A percentile compares a stretch with the other conserved stretches of the same genome.
Evolutionary conservation across 2,329 filamentous ascomycete species (phyloP).

Genomic region (Xylariaceae sp.): DNA sequence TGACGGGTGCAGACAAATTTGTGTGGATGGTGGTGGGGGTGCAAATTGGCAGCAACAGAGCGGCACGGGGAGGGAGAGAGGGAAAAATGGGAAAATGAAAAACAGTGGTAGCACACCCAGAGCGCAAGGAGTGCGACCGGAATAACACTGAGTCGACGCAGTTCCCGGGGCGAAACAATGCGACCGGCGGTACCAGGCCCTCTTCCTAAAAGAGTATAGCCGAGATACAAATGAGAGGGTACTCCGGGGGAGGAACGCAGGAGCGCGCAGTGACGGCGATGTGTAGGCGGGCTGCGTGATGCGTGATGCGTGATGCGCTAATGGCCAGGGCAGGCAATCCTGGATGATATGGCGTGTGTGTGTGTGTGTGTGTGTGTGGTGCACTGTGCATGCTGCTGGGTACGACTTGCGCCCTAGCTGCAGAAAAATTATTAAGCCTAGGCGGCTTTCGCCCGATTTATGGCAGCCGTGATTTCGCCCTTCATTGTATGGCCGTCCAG

Average conservation of each 20-base stretch:
- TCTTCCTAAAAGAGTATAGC: conserved; percentile 5
- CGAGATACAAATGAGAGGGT: not conserved
- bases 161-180: conserved; percentile 26
- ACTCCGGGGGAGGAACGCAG: not conserved
- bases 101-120: not conserved
- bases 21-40: too few relatives aligned
- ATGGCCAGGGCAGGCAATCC: too few relatives aligned
- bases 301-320: not conserved
- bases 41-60: not conserved
- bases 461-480: conserved; percentile 6
- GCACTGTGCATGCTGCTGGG: conserved; percentile 2
- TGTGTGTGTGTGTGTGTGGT: conserved; percentile 2
- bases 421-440: conserved; percentile 7
- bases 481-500: too few relatives aligned
- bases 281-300: not conserved
- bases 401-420: conserved; percentile 19
- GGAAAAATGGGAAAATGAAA: conserved; percentile 1
- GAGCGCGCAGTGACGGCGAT: not conserved
- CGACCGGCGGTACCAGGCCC: conserved; percentile 20
- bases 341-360: conserved; percentile 5
- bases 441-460: conserved; percentile 10
- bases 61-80: not conserved
- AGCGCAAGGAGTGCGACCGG: conserved; percentile 10
- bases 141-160: conserved; percentile 14
- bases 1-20: not conserved